phyloP scores from a whole-genome alignment of 257 asterid genomes.

The Apocynum venetum region DNA sequence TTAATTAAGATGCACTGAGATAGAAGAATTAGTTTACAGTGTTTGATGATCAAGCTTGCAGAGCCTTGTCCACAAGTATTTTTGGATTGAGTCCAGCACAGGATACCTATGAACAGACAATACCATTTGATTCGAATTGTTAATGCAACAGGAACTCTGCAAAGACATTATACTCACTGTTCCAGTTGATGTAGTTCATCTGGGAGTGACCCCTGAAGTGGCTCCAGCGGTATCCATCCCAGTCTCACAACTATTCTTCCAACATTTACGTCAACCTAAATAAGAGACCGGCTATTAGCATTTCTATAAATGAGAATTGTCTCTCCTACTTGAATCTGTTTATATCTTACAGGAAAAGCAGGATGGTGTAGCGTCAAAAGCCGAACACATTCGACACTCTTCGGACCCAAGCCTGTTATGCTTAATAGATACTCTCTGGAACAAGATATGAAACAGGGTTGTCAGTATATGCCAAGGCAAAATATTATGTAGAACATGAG shows the following conservation, averaged over 20 bases:
- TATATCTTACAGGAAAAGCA: constrained; percentile 41
- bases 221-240: constrained; percentile 99
- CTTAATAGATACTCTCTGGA: constrained; percentile 91
- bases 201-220: constrained; percentile 88
- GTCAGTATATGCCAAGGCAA: constrained; percentile 4
- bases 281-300: constrained; percentile 23
- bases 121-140: constrained; percentile 11
- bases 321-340: not conserved
- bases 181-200: constrained; percentile 74
- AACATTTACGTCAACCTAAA: constrained; percentile 90
- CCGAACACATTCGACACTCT: too few relatives aligned
- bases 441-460: constrained; percentile 22
- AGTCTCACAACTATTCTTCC: constrained; percentile 97
- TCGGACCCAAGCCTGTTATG: constrained; percentile 19
- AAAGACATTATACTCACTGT: constrained; percentile 53
- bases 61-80: constrained; percentile 53
- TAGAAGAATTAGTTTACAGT: constrained; percentile 29
- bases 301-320: not conserved
- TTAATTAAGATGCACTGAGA: not conserved
- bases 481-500: constrained; percentile 11
- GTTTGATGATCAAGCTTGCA: constrained; percentile 54
- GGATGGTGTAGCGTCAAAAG: too few relatives aligned
- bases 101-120: constrained; percentile 36
- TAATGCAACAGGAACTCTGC: not conserved
- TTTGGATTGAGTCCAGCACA: constrained; percentile 45